Evolutionary conservation across 495 filamentous ascomycete species (phyloP), one percentile per base, ranked within the genome.

Genomic region (Chaetomium fimeti): DNA sequence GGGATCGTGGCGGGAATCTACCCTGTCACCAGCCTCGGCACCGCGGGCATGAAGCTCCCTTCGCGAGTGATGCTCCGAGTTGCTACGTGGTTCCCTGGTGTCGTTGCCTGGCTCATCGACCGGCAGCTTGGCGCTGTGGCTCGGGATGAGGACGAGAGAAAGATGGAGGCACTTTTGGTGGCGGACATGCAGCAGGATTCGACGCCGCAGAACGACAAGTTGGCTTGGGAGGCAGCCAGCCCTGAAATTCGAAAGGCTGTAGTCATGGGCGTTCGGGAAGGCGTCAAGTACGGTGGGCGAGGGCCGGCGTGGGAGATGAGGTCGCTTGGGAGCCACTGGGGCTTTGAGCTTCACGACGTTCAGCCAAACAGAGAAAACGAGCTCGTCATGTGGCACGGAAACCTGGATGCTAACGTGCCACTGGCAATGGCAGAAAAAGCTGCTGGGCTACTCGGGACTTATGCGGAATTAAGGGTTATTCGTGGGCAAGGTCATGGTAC

Each of bases 301-400:
- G 58, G 42, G 3, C 32, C 58, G 27, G 58, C 58, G 12, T 61
- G 58, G 58, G 58, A 61, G 58, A 49, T 61, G 45, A 61, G 18
- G 45, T 20, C 51, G 15, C 22, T 61, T 1, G 58, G 58, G 8
- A 51, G 45, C 9, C 13, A 61, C 12, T 62, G 60, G 60, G 48
- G 60, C 3, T 43, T 62, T 28, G 43, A 54, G 8, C 28, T 61
- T 5, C 8, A 32, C 11, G 45, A 52, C 15, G 27, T 62, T 52
- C n/a, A n/a, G 58, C 43, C 47, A 8, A 22, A 11, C 2, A 22
- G 12, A 9, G 24, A 62, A 12, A 49, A n/a, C 16, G 29, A 62
- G 4, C 28, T 62, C 8, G 32, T 42, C n/a, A 24, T 53, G 60
- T 62, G 47, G 60, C 47, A 62, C 20, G 60, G 60, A 27, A 32